These are phyloP conservation scores for Thermomucor indicae-seudaticae DNA, from an alignment of 371 early-diverging fungal species.

Conservation along the genomic window DNA sequence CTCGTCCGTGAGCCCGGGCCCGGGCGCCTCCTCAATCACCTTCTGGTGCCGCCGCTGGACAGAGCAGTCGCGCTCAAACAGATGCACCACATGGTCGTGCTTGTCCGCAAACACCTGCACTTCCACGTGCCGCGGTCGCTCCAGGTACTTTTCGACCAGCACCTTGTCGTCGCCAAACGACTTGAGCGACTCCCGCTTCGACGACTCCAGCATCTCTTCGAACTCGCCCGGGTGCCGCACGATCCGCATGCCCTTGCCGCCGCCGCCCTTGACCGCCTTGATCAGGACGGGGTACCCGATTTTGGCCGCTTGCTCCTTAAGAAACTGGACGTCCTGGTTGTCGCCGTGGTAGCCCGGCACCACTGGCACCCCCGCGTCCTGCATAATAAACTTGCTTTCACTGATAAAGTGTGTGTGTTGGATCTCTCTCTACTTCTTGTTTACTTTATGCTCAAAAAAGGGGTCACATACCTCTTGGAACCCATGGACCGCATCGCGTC, in stretches of 20 bases:
- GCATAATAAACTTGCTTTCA: constrained; percentile 91
- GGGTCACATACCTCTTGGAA: constrained; percentile 85
- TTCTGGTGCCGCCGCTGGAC: constrained; percentile 98
- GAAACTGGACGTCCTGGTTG: constrained; percentile 73
- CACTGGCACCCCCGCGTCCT: constrained; percentile 83
- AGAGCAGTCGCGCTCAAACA: constrained; percentile 97
- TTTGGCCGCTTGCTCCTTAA: constrained; percentile 72
- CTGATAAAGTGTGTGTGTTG: constrained; percentile 23
- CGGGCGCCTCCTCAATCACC: constrained; percentile 85
- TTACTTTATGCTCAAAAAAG: too few relatives aligned
- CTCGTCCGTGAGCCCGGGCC: constrained; percentile 70
- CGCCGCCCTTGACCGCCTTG: constrained; percentile 96
- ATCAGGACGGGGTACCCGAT: constrained; percentile 95
- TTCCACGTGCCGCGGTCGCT: constrained; percentile 90
- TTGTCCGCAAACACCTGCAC: constrained; percentile 96
- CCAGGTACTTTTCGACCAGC: constrained; percentile 88
- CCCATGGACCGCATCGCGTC: constrained; percentile 94
- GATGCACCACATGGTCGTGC: constrained; percentile 82
- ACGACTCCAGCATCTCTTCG: constrained; percentile 79
- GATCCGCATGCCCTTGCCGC: constrained; percentile 93
- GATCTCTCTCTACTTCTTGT: not conserved
- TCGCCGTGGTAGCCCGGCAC: constrained; percentile 95
- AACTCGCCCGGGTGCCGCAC: constrained; percentile 77
- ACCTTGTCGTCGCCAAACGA: constrained; percentile 91
- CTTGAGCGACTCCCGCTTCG: constrained; percentile 82